These are phyloP conservation scores for Mucor sp. DNA, from an alignment of 371 early-diverging fungal genomes.

Conservation along the genomic window DNA sequence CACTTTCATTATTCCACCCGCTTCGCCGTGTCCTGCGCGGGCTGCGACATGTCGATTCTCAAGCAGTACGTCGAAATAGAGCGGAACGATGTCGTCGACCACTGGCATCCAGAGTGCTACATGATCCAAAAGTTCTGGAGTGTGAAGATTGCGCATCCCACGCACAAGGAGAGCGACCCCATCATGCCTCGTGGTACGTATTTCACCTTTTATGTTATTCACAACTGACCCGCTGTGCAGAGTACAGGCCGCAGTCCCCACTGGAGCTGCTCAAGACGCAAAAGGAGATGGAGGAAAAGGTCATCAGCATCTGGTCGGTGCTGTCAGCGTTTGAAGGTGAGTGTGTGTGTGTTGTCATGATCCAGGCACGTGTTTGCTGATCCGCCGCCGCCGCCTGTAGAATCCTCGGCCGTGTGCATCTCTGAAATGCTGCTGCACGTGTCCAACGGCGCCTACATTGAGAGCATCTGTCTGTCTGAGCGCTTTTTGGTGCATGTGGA, in stretches of 20 bases:
- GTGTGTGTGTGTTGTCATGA: background rate
- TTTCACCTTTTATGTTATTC: too few relatives aligned
- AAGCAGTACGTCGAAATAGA: constrained; percentile 93
- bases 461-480: constrained; percentile 88
- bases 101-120: constrained; percentile 98
- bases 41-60: constrained; percentile 91
- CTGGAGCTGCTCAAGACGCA: constrained; percentile 24
- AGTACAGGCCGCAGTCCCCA: constrained; percentile 21
- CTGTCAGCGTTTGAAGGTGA: constrained; percentile 84
- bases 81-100: constrained; percentile 72
- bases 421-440: constrained; percentile 95
- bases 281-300: constrained; percentile 74
- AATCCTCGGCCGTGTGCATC: constrained; percentile 96
- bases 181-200: background rate
- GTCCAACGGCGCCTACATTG: constrained; percentile 85
- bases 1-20: constrained; percentile 91
- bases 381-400: constrained; percentile 27
- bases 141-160: constrained; percentile 59
- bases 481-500: constrained; percentile 93
- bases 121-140: constrained; percentile 96
- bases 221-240: constrained; percentile 7
- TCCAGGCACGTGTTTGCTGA: background rate
- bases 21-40: constrained; percentile 89
- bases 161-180: constrained; percentile 17
- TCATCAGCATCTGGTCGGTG: constrained; percentile 84